Evolutionary conservation across 352 stramenopile genomes (phyloP).

Genomic region (Pythium brachiatum): DNA sequence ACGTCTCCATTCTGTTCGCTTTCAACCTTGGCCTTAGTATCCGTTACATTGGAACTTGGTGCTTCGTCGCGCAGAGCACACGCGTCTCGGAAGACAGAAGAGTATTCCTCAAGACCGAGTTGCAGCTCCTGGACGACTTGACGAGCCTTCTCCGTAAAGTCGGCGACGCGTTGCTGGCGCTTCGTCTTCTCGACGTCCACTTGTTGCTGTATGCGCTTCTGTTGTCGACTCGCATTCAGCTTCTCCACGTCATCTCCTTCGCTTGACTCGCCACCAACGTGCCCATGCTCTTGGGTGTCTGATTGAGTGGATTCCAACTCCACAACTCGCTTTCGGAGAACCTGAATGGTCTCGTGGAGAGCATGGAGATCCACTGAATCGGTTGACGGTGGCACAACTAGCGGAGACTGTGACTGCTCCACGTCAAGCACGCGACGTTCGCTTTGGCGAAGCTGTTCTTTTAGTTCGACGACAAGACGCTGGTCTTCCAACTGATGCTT

Average conservation of each 20-base stretch:
- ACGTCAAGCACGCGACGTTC: background rate
- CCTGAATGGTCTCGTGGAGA: slow-evolving; percentile 3
- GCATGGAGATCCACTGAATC: background rate
- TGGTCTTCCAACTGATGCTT: slow-evolving; percentile 18
- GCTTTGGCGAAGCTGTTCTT: slow-evolving; percentile 1
- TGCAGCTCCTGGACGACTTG: slow-evolving; percentile 48
- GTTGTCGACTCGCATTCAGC: slow-evolving; percentile 19
- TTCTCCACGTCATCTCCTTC: slow-evolving; percentile 5
- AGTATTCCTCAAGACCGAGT: slow-evolving; percentile 53
- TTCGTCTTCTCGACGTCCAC: slow-evolving; percentile 22
- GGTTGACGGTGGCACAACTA: background rate
- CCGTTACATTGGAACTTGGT: background rate
- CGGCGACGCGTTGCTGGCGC: slow-evolving; percentile 20
- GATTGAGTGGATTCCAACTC: slow-evolving; percentile 29
- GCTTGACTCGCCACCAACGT: background rate
- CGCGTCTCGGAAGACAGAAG: slow-evolving; percentile 54
- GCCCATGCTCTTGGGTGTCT: slow-evolving; percentile 26
- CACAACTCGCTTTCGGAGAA: slow-evolving; percentile 5
- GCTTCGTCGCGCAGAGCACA: slow-evolving; percentile 50
- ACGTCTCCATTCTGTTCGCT: background rate
- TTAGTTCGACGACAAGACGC: slow-evolving; percentile 2
- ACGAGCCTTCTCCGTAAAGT: slow-evolving; percentile 39
- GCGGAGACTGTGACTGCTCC: background rate
- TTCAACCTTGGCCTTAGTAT: background rate
- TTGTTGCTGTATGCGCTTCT: slow-evolving; percentile 42